phyloP scores from a whole-genome alignment of 1,139 yeast species.

The Debaryomycetaceae sp. region DNA sequence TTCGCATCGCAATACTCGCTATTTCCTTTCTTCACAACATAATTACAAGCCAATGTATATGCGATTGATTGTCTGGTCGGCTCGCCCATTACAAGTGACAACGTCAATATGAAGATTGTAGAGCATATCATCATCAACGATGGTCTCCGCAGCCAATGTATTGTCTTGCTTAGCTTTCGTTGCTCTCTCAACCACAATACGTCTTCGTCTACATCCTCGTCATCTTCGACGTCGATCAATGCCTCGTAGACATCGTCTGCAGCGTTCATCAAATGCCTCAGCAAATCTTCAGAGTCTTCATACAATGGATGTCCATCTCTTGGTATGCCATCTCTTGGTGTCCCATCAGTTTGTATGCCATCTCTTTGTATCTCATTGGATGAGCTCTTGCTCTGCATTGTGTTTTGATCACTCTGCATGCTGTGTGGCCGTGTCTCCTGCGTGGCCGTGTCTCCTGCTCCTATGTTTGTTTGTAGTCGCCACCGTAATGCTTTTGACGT shows the following conservation, averaged over 20 bases:
- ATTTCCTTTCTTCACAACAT: constrained; percentile 12
- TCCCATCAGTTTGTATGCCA: too few species aligned
- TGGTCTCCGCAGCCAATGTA: constrained; percentile 36
- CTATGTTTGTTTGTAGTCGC: too few species aligned
- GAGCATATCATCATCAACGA: constrained; percentile 29
- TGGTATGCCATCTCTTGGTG: too few species aligned
- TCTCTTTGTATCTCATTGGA: too few species aligned
- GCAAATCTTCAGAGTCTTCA: not conserved
- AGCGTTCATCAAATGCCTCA: constrained; percentile 16
- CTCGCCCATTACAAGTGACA: constrained; percentile 30
- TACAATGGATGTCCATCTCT: too few species aligned
- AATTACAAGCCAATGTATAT: constrained; percentile 38
- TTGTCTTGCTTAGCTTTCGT: constrained; percentile 20
- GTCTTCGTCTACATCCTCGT: constrained; percentile 23
- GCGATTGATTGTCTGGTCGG: constrained; percentile 32
- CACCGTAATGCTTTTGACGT: too few species aligned
- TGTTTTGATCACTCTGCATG: too few species aligned
- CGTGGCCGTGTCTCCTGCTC: too few species aligned
- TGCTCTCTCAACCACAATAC: constrained; percentile 30
- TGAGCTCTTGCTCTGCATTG: too few species aligned
- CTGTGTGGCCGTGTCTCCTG: too few species aligned
- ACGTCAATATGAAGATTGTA: constrained; percentile 25
- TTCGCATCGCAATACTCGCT: constrained; percentile 26
- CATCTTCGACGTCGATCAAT: constrained; percentile 22
- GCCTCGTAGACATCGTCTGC: constrained; percentile 31